A percentile compares a stretch with the other conserved stretches of the same genome.
Conservation (phyloP, 2,329 filamentous ascomycete genomes). For the Fusarium humuli region DNA sequence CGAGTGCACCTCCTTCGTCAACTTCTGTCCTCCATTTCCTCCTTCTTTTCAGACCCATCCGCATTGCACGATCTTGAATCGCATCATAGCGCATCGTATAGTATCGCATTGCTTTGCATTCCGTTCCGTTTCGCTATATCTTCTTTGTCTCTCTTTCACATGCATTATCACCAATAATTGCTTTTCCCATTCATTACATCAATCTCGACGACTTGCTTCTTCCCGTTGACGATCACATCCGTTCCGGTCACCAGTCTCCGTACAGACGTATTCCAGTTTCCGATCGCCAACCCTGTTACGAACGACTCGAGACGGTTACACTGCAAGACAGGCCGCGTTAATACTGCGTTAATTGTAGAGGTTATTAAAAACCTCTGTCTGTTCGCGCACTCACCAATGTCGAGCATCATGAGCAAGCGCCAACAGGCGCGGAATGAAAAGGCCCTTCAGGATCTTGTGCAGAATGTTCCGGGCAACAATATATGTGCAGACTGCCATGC, state of each 20-base stretch:
- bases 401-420: constrained; percentile 86
- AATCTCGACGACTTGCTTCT: constrained; percentile 32
- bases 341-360: constrained; percentile 16
- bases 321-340: constrained; percentile 17
- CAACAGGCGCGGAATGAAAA: constrained; percentile 98
- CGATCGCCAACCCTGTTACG: constrained; percentile 25
- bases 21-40: constrained; percentile 26
- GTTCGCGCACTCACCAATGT: constrained; percentile 63
- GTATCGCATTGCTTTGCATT: constrained; percentile 19
- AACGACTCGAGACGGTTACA: constrained; percentile 41
- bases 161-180: constrained; percentile 34
- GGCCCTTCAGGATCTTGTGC: constrained; percentile 87
- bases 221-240: constrained; percentile 26
- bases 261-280: constrained; percentile 13
- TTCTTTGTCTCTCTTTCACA: constrained; percentile 37
- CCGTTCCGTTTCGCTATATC: background rate
- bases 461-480: constrained; percentile 86
- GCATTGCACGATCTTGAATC: constrained; percentile 24
- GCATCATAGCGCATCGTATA: constrained; percentile 12
- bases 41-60: constrained; percentile 31
- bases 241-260: constrained; percentile 29
- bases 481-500: constrained; percentile 93
- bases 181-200: constrained; percentile 30
- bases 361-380: constrained; percentile 1
- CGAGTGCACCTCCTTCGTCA: constrained; percentile 25